phyloP scores from a whole-genome alignment of 2,329 filamentous ascomycete genomes.

The Hypoxylon sp. region DNA sequence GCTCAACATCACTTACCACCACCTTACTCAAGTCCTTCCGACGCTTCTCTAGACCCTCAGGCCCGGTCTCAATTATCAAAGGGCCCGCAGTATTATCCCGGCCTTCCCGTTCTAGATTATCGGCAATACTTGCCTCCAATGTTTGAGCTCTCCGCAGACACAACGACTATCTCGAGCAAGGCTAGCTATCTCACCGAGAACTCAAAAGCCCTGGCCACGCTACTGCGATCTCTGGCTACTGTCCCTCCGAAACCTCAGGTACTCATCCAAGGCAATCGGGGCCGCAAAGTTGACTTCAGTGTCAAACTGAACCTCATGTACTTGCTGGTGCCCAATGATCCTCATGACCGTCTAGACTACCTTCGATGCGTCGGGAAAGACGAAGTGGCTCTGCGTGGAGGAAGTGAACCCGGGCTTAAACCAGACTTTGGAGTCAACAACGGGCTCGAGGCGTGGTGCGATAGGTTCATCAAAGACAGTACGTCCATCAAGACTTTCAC shows the following conservation, averaged over 20 bases:
- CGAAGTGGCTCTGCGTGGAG: slow-evolving; percentile 65
- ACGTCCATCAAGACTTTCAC: slow-evolving; percentile 62
- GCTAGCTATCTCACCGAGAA: slow-evolving; percentile 63
- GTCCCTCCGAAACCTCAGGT: slow-evolving; percentile 68
- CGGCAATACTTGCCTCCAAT: slow-evolving; percentile 65
- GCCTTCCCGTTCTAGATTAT: slow-evolving; percentile 64
- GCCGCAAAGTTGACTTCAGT: slow-evolving; percentile 63
- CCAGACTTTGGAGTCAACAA: slow-evolving; percentile 58
- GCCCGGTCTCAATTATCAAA: slow-evolving; percentile 33
- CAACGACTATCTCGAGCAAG: slow-evolving; percentile 61
- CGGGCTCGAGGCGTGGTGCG: slow-evolving; percentile 63
- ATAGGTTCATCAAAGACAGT: slow-evolving; percentile 60
- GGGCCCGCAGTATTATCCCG: slow-evolving; percentile 57
- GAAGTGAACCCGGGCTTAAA: slow-evolving; percentile 56
- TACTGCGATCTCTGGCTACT: slow-evolving; percentile 63
- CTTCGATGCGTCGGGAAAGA: slow-evolving; percentile 63
- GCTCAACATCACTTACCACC: slow-evolving; percentile 38
- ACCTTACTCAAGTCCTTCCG: slow-evolving; percentile 50
- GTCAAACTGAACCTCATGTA: slow-evolving; percentile 67
- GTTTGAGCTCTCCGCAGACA: slow-evolving; percentile 64
- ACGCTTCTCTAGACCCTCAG: slow-evolving; percentile 33
- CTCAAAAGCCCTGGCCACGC: slow-evolving; percentile 58
- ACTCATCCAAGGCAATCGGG: slow-evolving; percentile 61
- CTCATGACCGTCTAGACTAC: slow-evolving; percentile 63
- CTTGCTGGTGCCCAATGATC: slow-evolving; percentile 63